These are phyloP conservation scores for Metschnikowia picachoensis DNA, from an alignment of 805 yeast genomes.

Conservation along the genomic window DNA sequence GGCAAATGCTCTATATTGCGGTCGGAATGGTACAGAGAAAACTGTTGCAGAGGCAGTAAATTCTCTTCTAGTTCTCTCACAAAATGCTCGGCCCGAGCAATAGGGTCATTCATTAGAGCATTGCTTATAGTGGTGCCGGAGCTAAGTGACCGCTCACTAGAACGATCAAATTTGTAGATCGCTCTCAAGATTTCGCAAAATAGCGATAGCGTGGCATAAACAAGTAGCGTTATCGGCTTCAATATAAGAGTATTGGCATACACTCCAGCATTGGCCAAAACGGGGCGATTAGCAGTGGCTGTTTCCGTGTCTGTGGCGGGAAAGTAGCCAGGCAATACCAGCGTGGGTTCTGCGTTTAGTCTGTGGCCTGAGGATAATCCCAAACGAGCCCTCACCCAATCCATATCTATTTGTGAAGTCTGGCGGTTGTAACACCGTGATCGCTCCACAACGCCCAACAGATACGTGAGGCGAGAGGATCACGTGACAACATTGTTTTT, in stretches of 20 bases:
- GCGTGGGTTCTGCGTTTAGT: background rate
- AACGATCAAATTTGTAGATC: conserved; percentile 9
- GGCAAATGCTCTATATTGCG: conserved; percentile 22
- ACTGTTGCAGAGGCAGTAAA: conserved; percentile 24
- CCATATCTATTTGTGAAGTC: background rate
- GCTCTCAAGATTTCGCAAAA: background rate
- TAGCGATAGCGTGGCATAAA: background rate
- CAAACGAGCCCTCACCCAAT: background rate
- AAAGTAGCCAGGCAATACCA: conserved; percentile 10
- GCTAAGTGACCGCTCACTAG: conserved; percentile 4
- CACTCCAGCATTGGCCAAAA: conserved; percentile 1
- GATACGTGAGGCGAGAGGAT: too few relatives aligned
- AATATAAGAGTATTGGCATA: background rate
- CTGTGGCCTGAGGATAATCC: background rate
- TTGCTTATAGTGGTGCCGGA: conserved; percentile 14
- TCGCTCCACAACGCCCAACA: background rate
- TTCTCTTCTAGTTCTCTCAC: conserved; percentile 49
- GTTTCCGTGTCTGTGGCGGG: conserved; percentile 1
- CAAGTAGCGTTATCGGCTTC: conserved; percentile 3
- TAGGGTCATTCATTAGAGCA: conserved; percentile 41
- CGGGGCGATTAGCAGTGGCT: background rate
- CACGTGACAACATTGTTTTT: too few relatives aligned
- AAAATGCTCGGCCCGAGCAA: conserved; percentile 50
- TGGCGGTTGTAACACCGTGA: background rate
- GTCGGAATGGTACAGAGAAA: conserved; percentile 11